Conservation (phyloP, 2,329 filamentous ascomycete genomes). For the Dothidotthia symphoricarpi region DNA sequence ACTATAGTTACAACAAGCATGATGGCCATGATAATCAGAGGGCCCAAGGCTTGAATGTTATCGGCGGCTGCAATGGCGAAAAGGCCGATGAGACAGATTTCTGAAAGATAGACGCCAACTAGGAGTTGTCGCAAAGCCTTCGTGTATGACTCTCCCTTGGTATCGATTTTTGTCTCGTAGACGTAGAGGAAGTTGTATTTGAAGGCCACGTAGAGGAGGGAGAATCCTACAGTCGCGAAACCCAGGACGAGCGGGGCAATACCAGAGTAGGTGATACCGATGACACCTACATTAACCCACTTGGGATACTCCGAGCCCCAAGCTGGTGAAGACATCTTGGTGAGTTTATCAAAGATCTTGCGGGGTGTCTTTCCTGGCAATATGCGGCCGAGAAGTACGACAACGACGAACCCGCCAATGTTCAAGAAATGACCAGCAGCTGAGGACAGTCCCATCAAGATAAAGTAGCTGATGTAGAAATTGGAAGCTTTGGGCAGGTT, state of each 20-base stretch:
- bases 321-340: conserved; percentile 44
- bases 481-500: conserved; percentile 85
- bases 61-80: conserved; percentile 45
- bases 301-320: conserved; percentile 51
- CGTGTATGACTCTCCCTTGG: conserved; percentile 48
- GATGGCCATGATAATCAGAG: conserved; percentile 46
- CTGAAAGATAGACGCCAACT: conserved; percentile 49
- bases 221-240: conserved; percentile 47
- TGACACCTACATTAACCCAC: conserved; percentile 47
- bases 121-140: conserved; percentile 50
- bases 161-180: conserved; percentile 49
- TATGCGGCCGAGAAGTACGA: conserved; percentile 74
- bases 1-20: conserved; percentile 43
- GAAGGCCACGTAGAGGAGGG: conserved; percentile 49
- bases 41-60: conserved; percentile 37
- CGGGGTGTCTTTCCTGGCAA: conserved; percentile 49
- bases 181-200: conserved; percentile 53
- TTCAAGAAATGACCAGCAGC: conserved; percentile 60
- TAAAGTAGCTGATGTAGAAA: conserved; percentile 93
- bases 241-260: conserved; percentile 51
- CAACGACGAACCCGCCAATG: conserved; percentile 74
- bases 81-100: conserved; percentile 50
- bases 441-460: conserved; percentile 68
- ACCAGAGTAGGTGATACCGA: conserved; percentile 49
- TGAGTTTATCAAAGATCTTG: conserved; percentile 47